These are phyloP conservation scores for Hirschioporus abietinus DNA, from an alignment of 768 basidiomycete genomes.

Conservation along the genomic window DNA sequence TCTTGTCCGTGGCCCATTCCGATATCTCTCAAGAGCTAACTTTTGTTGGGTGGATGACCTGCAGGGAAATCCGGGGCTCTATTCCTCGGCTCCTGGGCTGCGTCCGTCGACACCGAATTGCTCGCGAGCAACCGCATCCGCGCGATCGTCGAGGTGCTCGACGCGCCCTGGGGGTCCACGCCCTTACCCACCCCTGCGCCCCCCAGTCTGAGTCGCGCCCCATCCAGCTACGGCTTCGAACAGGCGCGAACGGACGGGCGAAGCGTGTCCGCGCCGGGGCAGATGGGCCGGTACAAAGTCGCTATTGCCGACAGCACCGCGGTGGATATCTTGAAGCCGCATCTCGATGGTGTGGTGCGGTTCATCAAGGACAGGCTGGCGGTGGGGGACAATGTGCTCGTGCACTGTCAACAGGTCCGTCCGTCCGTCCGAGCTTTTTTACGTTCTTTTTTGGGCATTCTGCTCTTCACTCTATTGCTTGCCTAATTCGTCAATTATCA, in stretches of 20 bases:
- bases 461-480: conserved; percentile 11
- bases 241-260: neutral
- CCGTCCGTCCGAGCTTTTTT: too few relatives aligned
- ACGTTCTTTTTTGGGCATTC: conserved; percentile 2
- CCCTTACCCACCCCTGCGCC: conserved; percentile 19
- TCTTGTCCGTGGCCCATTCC: too few relatives aligned
- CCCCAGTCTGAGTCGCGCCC: conserved; percentile 17
- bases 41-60: conserved; percentile 13
- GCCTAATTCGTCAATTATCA: conserved; percentile 3
- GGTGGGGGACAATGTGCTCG: conserved; percentile 60
- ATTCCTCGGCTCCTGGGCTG: conserved; percentile 64
- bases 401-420: conserved; percentile 78
- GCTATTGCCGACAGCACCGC: conserved; percentile 57
- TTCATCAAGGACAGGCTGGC: conserved; percentile 60
- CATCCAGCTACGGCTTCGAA: conserved; percentile 35
- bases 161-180: conserved; percentile 56
- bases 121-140: conserved; percentile 46
- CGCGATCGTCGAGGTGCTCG: conserved; percentile 63
- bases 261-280: neutral
- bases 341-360: conserved; percentile 62
- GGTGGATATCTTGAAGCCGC: conserved; percentile 54
- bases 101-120: conserved; percentile 49
- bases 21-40: conserved; percentile 11
- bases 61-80: conserved; percentile 41
- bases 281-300: conserved; percentile 47